phyloP scores from a whole-genome alignment of 805 yeast genomes.

The Yarrowia divulgata region DNA sequence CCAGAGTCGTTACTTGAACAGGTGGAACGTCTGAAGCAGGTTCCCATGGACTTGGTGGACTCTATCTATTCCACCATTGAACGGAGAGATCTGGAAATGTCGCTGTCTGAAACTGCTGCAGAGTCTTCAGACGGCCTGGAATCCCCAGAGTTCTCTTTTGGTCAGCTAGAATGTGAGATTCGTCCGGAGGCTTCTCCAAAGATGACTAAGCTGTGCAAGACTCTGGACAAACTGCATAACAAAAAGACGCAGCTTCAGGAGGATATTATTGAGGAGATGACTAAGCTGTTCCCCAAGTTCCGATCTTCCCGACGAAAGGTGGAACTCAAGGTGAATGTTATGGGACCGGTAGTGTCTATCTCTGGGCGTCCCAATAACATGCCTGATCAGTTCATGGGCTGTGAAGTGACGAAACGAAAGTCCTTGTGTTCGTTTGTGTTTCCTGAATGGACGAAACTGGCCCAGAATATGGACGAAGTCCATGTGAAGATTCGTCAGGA shows the following conservation, averaged over 20 bases:
- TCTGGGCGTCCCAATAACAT: slow-evolving; percentile 29
- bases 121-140: neutral
- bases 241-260: slow-evolving; percentile 45
- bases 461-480: slow-evolving; percentile 56
- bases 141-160: slow-evolving; percentile 1
- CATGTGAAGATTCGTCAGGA: slow-evolving; percentile 59
- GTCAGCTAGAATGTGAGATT: slow-evolving; percentile 42
- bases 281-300: slow-evolving; percentile 36
- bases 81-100: neutral
- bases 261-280: slow-evolving; percentile 41
- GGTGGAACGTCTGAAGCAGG: slow-evolving; percentile 2
- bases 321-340: slow-evolving; percentile 20
- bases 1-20: slow-evolving; percentile 28
- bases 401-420: slow-evolving; percentile 41
- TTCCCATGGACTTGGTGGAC: slow-evolving; percentile 6
- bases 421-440: slow-evolving; percentile 50
- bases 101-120: neutral
- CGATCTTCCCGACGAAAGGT: neutral
- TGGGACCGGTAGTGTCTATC: slow-evolving; percentile 19
- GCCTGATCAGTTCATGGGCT: slow-evolving; percentile 33
- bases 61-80: slow-evolving; percentile 13
- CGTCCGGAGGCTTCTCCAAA: slow-evolving; percentile 41
- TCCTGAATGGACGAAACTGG: slow-evolving; percentile 62
- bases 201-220: slow-evolving; percentile 44
- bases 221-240: slow-evolving; percentile 46